Base-by-base conservation (phyloP, 2,329 filamentous ascomycete species). In the Xylariaceae sp. region DNA sequence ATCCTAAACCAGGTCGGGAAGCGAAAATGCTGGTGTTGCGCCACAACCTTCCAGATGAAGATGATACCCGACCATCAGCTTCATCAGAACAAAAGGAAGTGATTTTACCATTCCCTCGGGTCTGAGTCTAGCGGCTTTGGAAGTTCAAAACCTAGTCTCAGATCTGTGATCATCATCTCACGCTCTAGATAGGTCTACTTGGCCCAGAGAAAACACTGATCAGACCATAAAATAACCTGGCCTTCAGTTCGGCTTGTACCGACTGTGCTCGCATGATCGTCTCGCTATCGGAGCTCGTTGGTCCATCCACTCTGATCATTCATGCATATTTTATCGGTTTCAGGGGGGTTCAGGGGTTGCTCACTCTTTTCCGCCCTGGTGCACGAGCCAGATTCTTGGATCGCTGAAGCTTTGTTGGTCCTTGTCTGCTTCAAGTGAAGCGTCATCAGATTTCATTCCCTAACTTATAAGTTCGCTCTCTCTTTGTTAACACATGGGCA, bases 121-220 rank as follows among this genome's bases (percentile, higher is more conserved):
- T 49, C 37, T 24, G 43, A 34, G 26, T 26, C 34, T 43, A 14
- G 26, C 52, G n/a, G n/a, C n/a, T n/a, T 34, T 48, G 28, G 28
- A 16, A n/a, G 43, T 19, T 39, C 28, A 31, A 48, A 40, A 33
- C 51, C 56, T 24, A 49, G 56, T 47, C 50, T 55, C 56, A 36
- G 45, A 59, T 59, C 56, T 34, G 50, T 52, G 52, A 59, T 56
- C 52, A 33, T 14, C 52, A 12, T 33, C 6, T 46, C 51, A 45
- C 19, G 48, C 51, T 29, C 26, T 11, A 33, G 39, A 44, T 43
- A 12, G 16, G 23, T 23, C 14, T 21, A 26, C 16, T 6, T n/a
- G 41, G 33, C 23, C 17, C 41, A n/a, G 39, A n/a, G 39, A 40
- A 40, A 40, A 12, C 37, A 23, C 7, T n/a, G n/a, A n/a, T n/a